Evolutionary conservation across 352 stramenopile species (phyloP).

Genomic region (Phytophthora palmivora): DNA sequence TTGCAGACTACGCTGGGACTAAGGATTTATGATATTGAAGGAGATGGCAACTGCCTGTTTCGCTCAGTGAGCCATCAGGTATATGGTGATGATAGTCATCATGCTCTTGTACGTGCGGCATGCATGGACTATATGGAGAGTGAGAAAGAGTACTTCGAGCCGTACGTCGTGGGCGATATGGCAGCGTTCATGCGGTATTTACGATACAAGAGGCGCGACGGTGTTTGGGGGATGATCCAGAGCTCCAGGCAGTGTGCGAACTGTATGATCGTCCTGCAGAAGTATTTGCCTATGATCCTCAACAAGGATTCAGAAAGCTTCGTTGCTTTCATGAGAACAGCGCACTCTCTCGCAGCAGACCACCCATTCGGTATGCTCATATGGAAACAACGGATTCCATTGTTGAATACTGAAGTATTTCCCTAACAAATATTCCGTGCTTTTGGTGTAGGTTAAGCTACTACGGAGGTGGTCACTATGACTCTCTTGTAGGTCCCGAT

Average conservation of each 20-base stretch:
- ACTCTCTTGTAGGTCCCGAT: conserved; percentile 78
- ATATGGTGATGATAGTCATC: conserved; percentile 93
- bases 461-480: conserved; percentile 93
- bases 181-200: conserved; percentile 92
- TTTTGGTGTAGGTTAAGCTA: conserved; percentile 79
- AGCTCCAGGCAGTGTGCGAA: conserved; percentile 96
- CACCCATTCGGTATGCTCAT: conserved; percentile 66
- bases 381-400: background rate
- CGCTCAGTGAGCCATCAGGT: conserved; percentile 96
- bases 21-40: conserved; percentile 78
- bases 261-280: conserved; percentile 92
- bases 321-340: conserved; percentile 91
- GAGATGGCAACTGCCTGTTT: conserved; percentile 99
- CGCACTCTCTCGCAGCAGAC: conserved; percentile 58
- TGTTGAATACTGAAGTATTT: background rate
- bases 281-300: conserved; percentile 89
- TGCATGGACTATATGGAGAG: conserved; percentile 97
- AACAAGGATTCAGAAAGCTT: conserved; percentile 76
- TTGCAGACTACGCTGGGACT: conserved; percentile 49
- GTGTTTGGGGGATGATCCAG: conserved; percentile 95
- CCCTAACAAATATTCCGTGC: background rate
- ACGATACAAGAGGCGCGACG: conserved; percentile 86
- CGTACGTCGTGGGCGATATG: conserved; percentile 91
- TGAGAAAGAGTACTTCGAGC: conserved; percentile 94
- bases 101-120: conserved; percentile 87